A percentile compares a stretch with the other conserved stretches of the same genome.
These are phyloP conservation scores for Yarrowia phangngaensis DNA, from an alignment of 805 yeast species.

Conservation along the genomic window DNA sequence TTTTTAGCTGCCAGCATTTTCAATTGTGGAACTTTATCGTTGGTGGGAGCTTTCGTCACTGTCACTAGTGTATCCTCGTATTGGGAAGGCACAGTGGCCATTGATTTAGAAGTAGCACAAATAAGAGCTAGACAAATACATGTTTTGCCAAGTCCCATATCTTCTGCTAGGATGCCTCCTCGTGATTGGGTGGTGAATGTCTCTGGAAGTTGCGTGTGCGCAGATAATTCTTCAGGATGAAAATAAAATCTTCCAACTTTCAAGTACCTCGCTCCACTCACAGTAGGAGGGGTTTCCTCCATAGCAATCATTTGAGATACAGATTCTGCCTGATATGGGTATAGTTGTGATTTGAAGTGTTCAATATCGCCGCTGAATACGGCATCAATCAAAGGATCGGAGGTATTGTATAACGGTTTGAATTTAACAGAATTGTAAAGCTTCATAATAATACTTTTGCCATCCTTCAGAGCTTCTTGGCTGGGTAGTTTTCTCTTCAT, in stretches of 20 bases:
- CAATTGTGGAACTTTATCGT: neutral
- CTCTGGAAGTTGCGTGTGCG: neutral
- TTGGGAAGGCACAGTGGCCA: slow-evolving; percentile 9
- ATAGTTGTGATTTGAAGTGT: slow-evolving; percentile 3
- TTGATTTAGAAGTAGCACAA: slow-evolving; percentile 46
- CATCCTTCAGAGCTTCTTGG: neutral
- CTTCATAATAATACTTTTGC: neutral
- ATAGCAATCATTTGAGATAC: slow-evolving; percentile 12
- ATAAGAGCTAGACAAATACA: slow-evolving; percentile 56
- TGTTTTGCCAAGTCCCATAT: slow-evolving; percentile 67
- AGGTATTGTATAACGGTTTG: neutral
- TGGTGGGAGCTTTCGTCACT: neutral
- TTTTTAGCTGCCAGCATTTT: neutral
- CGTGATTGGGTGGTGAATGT: slow-evolving; percentile 28
- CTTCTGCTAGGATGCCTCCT: slow-evolving; percentile 64
- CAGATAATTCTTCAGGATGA: slow-evolving; percentile 1
- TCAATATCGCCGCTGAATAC: slow-evolving; percentile 2
- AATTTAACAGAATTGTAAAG: slow-evolving; percentile 9
- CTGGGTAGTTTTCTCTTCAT: neutral
- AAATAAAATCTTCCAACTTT: neutral
- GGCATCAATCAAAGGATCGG: neutral
- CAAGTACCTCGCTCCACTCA: neutral
- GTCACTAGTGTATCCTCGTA: slow-evolving; percentile 1
- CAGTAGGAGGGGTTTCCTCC: slow-evolving; percentile 11
- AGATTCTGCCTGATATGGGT: slow-evolving; percentile 10